Percentiles rank a stretch among this genome's conserved stretches.
Conservation (phyloP, 805 yeast genomes). For the Maudiozyma serrabonitensis region DNA sequence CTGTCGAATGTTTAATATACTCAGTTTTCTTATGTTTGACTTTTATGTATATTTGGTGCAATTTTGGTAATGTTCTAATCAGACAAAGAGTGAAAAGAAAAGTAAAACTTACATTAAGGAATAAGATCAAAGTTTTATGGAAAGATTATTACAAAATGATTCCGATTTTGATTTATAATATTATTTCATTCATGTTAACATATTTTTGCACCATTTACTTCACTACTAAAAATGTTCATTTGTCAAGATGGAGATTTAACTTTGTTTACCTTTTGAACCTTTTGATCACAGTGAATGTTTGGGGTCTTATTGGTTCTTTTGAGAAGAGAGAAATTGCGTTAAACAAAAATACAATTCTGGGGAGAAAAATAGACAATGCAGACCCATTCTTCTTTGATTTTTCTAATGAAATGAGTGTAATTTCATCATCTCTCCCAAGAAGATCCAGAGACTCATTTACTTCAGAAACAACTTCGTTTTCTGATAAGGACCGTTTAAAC, state of each 20-base stretch:
- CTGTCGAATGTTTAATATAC: constrained; percentile 9
- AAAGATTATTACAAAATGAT: constrained; percentile 21
- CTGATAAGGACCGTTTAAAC: not conserved
- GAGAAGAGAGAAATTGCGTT: constrained; percentile 21
- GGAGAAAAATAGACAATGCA: constrained; percentile 22
- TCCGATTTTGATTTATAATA: constrained; percentile 20
- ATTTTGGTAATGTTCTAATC: constrained; percentile 19
- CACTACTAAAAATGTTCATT: constrained; percentile 2
- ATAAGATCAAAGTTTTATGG: constrained; percentile 14
- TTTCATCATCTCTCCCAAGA: not conserved
- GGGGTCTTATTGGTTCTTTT: constrained; percentile 27
- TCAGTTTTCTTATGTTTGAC: constrained; percentile 12
- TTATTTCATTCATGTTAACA: constrained; percentile 10
- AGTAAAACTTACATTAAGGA: not conserved
- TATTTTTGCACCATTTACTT: constrained; percentile 13
- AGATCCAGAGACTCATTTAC: not conserved
- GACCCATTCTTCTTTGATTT: constrained; percentile 25
- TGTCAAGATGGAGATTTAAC: constrained; percentile 18
- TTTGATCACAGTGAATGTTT: constrained; percentile 24
- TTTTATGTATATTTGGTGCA: constrained; percentile 13
- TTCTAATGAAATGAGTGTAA: constrained; percentile 8
- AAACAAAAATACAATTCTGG: constrained; percentile 24
- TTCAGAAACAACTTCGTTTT: not conserved
- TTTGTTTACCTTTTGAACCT: constrained; percentile 17
- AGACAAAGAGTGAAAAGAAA: constrained; percentile 10